Conservation (phyloP, 2,329 filamentous ascomycete species). For the Thyridium curvatum region DNA sequence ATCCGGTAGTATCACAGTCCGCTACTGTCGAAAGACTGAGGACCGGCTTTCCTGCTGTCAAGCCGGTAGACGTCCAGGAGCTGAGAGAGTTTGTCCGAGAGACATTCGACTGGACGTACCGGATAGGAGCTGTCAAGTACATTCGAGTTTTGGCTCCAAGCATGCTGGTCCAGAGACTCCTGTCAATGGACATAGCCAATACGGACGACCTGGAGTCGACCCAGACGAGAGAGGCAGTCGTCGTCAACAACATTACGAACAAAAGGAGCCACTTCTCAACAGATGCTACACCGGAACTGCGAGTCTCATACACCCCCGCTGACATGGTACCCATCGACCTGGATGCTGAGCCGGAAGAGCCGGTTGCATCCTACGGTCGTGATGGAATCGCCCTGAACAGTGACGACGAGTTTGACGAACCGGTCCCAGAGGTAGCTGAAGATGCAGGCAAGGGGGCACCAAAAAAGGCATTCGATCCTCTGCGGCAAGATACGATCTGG, state of each 20-base stretch:
- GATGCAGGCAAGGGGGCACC: constrained; percentile 14
- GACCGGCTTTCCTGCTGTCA: constrained; percentile 48
- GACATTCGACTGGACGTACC: constrained; percentile 80
- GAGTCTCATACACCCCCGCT: constrained; percentile 70
- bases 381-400: constrained; percentile 55
- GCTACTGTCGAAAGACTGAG: constrained; percentile 49
- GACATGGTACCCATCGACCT: constrained; percentile 75
- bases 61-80: constrained; percentile 55
- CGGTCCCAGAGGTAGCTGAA: constrained; percentile 17
- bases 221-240: constrained; percentile 38
- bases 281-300: constrained; percentile 69
- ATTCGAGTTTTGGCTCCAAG: constrained; percentile 73
- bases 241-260: constrained; percentile 62
- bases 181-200: constrained; percentile 11
- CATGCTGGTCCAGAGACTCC: constrained; percentile 58
- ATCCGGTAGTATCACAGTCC: constrained; percentile 70
- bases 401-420: constrained; percentile 54
- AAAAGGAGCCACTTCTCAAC: constrained; percentile 66
- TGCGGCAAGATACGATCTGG: constrained; percentile 61
- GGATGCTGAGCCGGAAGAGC: constrained; percentile 60
- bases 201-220: constrained; percentile 22
- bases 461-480: constrained; percentile 52
- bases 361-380: constrained; percentile 38
- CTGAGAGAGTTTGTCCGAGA: constrained; percentile 71
- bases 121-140: constrained; percentile 76